These are phyloP conservation scores for Kitagawia praeruptora DNA, from an alignment of 129 eudicot genomes.

Conservation along the genomic window DNA sequence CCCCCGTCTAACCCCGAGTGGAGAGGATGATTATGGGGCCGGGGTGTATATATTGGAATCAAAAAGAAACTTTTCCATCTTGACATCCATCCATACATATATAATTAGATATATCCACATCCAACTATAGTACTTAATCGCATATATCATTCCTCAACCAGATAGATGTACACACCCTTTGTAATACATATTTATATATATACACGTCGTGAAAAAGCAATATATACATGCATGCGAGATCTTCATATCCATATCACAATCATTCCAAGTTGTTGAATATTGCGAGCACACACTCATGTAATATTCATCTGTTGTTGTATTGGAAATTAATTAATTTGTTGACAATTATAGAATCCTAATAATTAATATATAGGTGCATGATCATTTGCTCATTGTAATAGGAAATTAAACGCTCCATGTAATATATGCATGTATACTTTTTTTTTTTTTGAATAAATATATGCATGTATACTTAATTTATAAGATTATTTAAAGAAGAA, in stretches of 20 bases:
- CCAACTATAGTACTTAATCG: not conserved
- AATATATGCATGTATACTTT: too few relatives aligned
- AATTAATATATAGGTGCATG: too few relatives aligned
- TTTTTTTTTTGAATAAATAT: too few relatives aligned
- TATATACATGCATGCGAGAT: constrained; percentile 35
- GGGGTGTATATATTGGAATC: not conserved
- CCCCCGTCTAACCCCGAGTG: constrained; percentile 40
- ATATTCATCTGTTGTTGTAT: not conserved
- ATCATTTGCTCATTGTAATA: too few relatives aligned
- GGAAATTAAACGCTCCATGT: too few relatives aligned
- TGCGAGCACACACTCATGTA: not conserved
- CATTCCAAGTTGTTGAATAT: constrained; percentile 15
- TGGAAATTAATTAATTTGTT: not conserved
- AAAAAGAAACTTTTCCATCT: constrained; percentile 7
- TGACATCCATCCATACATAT: not conserved
- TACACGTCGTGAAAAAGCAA: constrained; percentile 39
- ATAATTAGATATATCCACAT: not conserved
- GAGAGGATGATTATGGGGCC: not conserved
- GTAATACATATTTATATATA: too few relatives aligned
- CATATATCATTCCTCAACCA: not conserved
- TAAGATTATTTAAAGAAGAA: too few relatives aligned
- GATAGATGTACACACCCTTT: too few relatives aligned
- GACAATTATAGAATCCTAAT: not conserved
- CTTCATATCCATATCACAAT: constrained; percentile 15
- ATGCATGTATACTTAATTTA: too few relatives aligned